A percentile compares a stretch with the other conserved stretches of the same genome.
These are phyloP conservation scores for Vigna mungo DNA, from an alignment of 306 rosid species.

Conservation along the genomic window DNA sequence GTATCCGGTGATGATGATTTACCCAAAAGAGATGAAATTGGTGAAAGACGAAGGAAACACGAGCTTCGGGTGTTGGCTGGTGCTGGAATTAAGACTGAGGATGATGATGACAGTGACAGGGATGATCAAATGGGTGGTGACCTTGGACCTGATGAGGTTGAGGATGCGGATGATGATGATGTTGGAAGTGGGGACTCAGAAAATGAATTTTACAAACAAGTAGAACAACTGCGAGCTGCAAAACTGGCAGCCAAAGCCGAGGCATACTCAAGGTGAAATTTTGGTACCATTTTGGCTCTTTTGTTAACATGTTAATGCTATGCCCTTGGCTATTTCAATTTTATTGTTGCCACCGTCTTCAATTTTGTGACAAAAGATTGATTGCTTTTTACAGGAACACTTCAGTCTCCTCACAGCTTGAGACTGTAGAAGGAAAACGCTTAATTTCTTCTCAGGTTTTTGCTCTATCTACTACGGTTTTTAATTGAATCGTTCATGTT, in stretches of 20 bases:
- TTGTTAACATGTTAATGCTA: no score
- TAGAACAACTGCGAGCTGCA: slow-evolving; percentile 59
- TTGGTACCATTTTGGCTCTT: slow-evolving; percentile 6
- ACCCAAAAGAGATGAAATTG: slow-evolving; percentile 78
- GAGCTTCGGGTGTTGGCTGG: slow-evolving; percentile 74
- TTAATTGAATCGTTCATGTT: background rate
- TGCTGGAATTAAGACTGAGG: slow-evolving; percentile 66
- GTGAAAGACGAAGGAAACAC: slow-evolving; percentile 74
- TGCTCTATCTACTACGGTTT: slow-evolving; percentile 6
- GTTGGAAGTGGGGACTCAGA: slow-evolving; percentile 61
- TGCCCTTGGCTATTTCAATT: background rate
- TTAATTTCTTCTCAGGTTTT: slow-evolving; percentile 66
- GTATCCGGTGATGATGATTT: slow-evolving; percentile 93
- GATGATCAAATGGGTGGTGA: slow-evolving; percentile 47
- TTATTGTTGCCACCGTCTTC: background rate
- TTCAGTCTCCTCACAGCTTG: slow-evolving; percentile 53
- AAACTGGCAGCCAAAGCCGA: slow-evolving; percentile 72
- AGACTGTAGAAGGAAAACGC: slow-evolving; percentile 79
- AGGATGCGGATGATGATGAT: slow-evolving; percentile 42
- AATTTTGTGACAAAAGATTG: slow-evolving; percentile 22
- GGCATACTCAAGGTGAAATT: slow-evolving; percentile 63
- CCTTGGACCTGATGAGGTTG: slow-evolving; percentile 48
- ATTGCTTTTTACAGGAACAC: slow-evolving; percentile 53
- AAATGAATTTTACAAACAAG: slow-evolving; percentile 73
- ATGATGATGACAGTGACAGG: slow-evolving; percentile 53